These are phyloP conservation scores for Aegilops longissima DNA, from an alignment of 176 grass and related monocot species.

Conservation along the genomic window DNA sequence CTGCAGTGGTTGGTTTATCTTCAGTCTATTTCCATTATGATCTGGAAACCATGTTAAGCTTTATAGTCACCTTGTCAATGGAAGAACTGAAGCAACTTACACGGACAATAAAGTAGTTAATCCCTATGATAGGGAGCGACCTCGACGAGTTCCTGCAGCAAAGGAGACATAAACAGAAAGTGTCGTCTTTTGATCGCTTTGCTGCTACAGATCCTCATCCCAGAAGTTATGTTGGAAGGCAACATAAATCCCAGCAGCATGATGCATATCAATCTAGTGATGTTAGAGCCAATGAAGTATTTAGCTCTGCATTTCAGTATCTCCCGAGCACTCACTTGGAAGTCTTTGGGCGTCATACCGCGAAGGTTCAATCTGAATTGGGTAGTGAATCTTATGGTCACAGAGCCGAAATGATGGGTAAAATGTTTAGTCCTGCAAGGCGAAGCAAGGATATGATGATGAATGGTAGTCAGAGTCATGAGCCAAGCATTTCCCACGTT, in stretches of 20 bases:
- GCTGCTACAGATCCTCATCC: conserved; percentile 50
- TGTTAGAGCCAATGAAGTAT: conserved; percentile 29
- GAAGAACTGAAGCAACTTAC: conserved; percentile 84
- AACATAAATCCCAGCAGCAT: conserved; percentile 20
- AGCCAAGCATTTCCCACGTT: conserved; percentile 40
- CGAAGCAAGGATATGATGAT: background rate
- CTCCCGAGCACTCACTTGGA: conserved; percentile 11
- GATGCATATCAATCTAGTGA: conserved; percentile 25
- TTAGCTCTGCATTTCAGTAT: conserved; percentile 35
- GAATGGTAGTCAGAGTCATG: too few relatives aligned
- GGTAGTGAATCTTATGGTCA: conserved; percentile 19
- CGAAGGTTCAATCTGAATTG: conserved; percentile 25
- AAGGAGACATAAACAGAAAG: conserved; percentile 63
- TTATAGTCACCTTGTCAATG: conserved; percentile 71
- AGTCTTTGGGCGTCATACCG: background rate
- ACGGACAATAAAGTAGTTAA: conserved; percentile 60
- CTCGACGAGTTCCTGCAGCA: conserved; percentile 77
- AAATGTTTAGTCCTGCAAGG: conserved; percentile 20
- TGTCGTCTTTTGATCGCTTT: conserved; percentile 47
- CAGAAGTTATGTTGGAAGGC: conserved; percentile 17
- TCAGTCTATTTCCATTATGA: conserved; percentile 84
- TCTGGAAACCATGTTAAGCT: conserved; percentile 61
- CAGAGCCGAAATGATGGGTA: conserved; percentile 30
- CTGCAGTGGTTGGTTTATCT: conserved; percentile 57
- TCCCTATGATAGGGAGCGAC: conserved; percentile 69